These are phyloP conservation scores for Plasmodium ovale DNA, from an alignment of 169 alveolate genomes.

Conservation along the genomic window DNA sequence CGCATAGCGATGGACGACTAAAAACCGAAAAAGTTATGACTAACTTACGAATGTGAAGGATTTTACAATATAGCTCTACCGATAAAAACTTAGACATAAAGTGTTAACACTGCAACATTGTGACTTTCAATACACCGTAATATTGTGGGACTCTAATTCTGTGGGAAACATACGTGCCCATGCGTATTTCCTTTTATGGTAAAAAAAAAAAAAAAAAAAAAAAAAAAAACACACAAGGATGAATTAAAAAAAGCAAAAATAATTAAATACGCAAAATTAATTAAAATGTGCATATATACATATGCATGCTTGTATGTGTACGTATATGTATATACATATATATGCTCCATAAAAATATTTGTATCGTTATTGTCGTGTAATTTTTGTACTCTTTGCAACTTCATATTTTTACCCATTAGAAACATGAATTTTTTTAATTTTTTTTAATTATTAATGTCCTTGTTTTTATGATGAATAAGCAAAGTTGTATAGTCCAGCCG, in stretches of 20 bases:
- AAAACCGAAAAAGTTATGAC: too few species aligned
- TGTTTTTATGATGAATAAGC: not conserved
- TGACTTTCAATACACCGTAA: too few species aligned
- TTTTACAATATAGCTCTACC: too few species aligned
- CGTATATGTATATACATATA: not conserved
- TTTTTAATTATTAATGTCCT: not conserved
- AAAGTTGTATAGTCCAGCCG: not conserved
- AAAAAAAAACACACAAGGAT: not conserved
- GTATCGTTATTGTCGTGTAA: not conserved
- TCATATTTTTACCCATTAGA: not conserved
- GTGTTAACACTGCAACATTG: too few species aligned
- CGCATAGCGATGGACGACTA: too few species aligned
- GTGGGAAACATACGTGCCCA: too few species aligned
- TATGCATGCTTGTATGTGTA: not conserved
- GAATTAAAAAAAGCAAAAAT: not conserved
- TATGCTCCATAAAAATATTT: not conserved
- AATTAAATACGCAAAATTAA: slow-evolving; percentile 3
- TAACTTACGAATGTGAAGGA: too few species aligned
- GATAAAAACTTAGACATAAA: too few species aligned
- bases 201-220: too few species aligned
- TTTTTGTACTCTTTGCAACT: not conserved
- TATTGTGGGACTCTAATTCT: not conserved
- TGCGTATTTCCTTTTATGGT: not conserved
- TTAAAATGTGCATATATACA: not conserved
- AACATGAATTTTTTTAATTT: not conserved